These are phyloP conservation scores for Kodamaea kaohsiungensis DNA, from an alignment of 805 yeast genomes.

Conservation along the genomic window DNA sequence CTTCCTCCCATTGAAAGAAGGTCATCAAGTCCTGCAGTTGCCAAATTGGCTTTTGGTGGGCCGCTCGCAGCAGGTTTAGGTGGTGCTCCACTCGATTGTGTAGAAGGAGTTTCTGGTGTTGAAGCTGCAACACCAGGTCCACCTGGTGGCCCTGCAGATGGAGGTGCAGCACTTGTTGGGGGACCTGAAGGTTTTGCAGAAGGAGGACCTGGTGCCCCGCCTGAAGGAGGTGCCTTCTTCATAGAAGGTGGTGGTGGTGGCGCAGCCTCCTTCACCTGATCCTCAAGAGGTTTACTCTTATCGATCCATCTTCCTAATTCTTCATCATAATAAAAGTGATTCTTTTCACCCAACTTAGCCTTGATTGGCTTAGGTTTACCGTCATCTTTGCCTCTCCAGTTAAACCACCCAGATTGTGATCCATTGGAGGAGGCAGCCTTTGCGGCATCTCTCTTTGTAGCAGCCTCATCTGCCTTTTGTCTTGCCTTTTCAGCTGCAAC, in stretches of 20 bases:
- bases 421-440: conserved; percentile 3
- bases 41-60: conserved; percentile 24
- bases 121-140: not conserved
- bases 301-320: conserved; percentile 86
- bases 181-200: conserved; percentile 5
- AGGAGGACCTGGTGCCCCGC: conserved; percentile 16
- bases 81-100: conserved; percentile 7
- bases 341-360: conserved; percentile 85
- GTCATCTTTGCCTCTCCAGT: conserved; percentile 45
- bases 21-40: conserved; percentile 44
- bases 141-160: not conserved
- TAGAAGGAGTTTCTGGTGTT: conserved; percentile 5
- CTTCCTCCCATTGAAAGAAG: conserved; percentile 34
- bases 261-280: conserved; percentile 52
- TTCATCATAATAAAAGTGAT: conserved; percentile 76
- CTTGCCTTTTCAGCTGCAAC: conserved; percentile 39
- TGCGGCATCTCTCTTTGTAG: conserved; percentile 12
- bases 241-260: conserved; percentile 68
- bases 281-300: conserved; percentile 64
- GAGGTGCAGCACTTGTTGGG: conserved; percentile 4
- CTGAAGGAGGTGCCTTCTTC: conserved; percentile 21
- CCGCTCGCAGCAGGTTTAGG: conserved; percentile 11
- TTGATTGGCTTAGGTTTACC: conserved; percentile 74
- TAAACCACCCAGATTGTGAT: conserved; percentile 52
- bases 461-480: conserved; percentile 14